Evolutionary conservation across 306 rosid genomes (phyloP).

Genomic region (Trifolium fragiferum): DNA sequence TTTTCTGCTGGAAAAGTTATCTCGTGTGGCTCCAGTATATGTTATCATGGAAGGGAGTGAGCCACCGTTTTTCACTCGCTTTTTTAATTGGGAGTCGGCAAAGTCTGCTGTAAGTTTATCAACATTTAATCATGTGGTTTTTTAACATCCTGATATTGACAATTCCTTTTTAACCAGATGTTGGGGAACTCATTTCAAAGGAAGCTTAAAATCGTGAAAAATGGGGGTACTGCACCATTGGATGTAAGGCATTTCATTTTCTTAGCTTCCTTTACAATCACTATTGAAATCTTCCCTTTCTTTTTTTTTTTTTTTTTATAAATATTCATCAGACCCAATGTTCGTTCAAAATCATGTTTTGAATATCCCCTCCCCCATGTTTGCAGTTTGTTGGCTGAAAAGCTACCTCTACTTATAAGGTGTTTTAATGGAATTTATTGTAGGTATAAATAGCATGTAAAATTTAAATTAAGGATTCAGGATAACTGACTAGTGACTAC

Average conservation of each 20-base stretch:
- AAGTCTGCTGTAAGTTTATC: slow-evolving; percentile 71
- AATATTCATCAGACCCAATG: background rate
- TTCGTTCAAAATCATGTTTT: slow-evolving; percentile 20
- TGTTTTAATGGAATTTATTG: too few relatives aligned
- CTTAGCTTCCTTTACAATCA: slow-evolving; percentile 42
- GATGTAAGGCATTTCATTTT: slow-evolving; percentile 64
- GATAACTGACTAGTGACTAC: background rate
- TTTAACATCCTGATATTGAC: slow-evolving; percentile 36
- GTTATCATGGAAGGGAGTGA: slow-evolving; percentile 90
- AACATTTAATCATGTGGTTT: slow-evolving; percentile 14
- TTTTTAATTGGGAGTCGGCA: slow-evolving; percentile 91
- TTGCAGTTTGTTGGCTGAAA: too few relatives aligned
- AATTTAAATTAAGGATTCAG: background rate
- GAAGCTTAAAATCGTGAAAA: slow-evolving; percentile 76
- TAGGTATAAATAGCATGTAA: too few relatives aligned
- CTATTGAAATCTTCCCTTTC: slow-evolving; percentile 14
- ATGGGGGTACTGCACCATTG: slow-evolving; percentile 63
- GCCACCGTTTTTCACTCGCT: slow-evolving; percentile 93
- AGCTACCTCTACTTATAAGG: background rate
- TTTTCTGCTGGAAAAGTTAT: slow-evolving; percentile 80
- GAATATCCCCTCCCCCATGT: background rate
- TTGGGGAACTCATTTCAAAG: slow-evolving; percentile 97
- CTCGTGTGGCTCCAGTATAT: slow-evolving; percentile 79
- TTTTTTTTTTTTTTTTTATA: background rate
- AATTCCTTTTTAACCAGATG: slow-evolving; percentile 62